Percentiles rank a stretch among this genome's conserved stretches.
Evolutionary conservation across 1,139 yeast genomes (phyloP).

Genomic region (Taphrina deformans): DNA sequence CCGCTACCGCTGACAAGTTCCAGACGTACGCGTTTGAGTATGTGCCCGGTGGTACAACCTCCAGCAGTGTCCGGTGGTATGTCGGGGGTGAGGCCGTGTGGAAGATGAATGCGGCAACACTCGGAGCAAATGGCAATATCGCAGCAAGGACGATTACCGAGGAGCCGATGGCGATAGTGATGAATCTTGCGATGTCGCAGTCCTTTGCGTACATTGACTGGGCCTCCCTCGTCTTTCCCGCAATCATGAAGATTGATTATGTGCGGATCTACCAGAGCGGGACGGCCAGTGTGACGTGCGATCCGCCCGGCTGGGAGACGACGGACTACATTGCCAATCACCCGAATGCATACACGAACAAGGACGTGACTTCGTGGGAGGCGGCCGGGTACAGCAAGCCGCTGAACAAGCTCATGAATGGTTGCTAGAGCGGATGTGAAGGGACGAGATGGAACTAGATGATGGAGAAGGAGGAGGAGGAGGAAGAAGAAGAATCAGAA

Average conservation of each 20-base stretch:
- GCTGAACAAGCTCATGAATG: conserved; percentile 46
- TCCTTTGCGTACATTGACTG: conserved; percentile 84
- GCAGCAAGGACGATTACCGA: conserved; percentile 72
- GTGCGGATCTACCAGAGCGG: conserved; percentile 76
- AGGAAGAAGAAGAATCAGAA: neutral
- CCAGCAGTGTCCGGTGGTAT: conserved; percentile 80
- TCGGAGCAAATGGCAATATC: conserved; percentile 80
- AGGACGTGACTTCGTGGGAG: conserved; percentile 65
- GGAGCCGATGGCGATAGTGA: conserved; percentile 80
- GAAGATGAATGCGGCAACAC: conserved; percentile 60
- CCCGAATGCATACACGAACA: conserved; percentile 60
- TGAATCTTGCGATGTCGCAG: conserved; percentile 77
- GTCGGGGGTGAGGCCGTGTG: conserved; percentile 69
- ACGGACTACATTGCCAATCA: conserved; percentile 68
- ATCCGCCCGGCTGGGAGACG: conserved; percentile 73
- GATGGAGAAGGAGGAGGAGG: neutral
- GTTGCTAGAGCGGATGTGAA: neutral
- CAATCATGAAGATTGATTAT: conserved; percentile 65
- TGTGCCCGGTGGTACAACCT: conserved; percentile 57
- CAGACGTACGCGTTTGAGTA: conserved; percentile 81
- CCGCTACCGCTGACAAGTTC: conserved; percentile 48
- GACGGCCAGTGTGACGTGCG: conserved; percentile 62
- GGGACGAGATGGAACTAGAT: neutral
- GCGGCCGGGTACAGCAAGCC: conserved; percentile 70
- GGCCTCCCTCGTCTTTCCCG: conserved; percentile 68